Conservation (phyloP, 306 rosid genomes). For the Ziziphus jujuba region DNA sequence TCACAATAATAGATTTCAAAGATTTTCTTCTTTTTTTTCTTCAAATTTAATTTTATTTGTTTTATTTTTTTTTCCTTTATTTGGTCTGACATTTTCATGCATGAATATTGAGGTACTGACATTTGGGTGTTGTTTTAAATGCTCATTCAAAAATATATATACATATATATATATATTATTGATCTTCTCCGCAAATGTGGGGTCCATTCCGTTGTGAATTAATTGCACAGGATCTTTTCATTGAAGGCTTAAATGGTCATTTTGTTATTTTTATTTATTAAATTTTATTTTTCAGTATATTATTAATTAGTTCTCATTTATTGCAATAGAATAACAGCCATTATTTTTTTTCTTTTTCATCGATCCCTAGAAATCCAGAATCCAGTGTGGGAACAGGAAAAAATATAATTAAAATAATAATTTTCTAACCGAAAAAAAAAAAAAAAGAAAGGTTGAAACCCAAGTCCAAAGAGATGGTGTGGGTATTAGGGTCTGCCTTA, state of each 20-base stretch:
- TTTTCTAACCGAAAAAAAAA: no score
- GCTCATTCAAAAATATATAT: not conserved
- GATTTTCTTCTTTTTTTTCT: not conserved
- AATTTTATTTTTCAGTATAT: no score
- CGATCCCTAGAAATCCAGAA: conserved; percentile 49
- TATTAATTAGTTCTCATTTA: no score
- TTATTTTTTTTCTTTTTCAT: conserved; percentile 19
- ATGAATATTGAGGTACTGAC: conserved; percentile 24
- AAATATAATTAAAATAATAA: no score
- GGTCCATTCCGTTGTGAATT: conserved; percentile 47
- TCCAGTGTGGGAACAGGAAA: not conserved
- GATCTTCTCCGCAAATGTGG: conserved; percentile 41
- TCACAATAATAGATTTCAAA: conserved; percentile 18
- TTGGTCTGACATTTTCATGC: conserved; percentile 17
- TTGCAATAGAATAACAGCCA: no score
- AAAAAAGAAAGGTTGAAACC: no score
- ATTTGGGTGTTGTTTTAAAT: conserved; percentile 14
- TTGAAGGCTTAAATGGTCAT: conserved; percentile 33
- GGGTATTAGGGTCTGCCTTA: no score
- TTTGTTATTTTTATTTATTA: not conserved
- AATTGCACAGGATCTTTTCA: conserved; percentile 33
- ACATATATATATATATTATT: not conserved
- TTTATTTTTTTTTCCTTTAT: conserved; percentile 1
- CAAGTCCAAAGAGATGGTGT: no score
- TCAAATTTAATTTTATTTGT: no score